These are phyloP conservation scores for Puccinia coronata DNA, from an alignment of 1,284 basidiomycete species.

Conservation along the genomic window DNA sequence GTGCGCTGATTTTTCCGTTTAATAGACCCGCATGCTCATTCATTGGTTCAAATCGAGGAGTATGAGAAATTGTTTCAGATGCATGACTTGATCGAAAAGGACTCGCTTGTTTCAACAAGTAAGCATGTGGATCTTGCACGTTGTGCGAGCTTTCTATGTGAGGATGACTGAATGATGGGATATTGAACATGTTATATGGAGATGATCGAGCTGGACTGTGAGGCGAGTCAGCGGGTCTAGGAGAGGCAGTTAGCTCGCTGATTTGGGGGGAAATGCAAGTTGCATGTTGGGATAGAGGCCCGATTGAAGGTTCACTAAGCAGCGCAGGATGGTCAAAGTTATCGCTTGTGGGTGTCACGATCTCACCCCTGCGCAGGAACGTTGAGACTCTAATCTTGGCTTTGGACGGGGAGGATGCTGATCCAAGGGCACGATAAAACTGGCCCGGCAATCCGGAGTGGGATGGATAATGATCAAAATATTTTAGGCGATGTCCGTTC, in stretches of 20 bases:
- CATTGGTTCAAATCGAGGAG: neutral
- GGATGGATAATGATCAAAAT: constrained; percentile 6
- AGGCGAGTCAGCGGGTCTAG: neutral
- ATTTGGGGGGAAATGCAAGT: neutral
- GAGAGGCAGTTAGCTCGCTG: neutral
- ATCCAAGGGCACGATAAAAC: neutral
- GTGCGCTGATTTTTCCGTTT: neutral
- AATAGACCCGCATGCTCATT: neutral
- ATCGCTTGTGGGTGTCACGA: constrained; percentile 17
- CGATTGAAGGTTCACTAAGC: neutral
- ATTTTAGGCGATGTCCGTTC: constrained; percentile 25
- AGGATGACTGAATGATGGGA: neutral
- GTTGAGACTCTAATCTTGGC: constrained; percentile 25
- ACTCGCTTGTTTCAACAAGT: constrained; percentile 1
- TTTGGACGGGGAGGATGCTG: constrained; percentile 9
- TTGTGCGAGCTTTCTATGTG: neutral
- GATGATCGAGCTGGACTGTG: neutral
- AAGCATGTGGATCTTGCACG: neutral
- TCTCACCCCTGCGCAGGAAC: constrained; percentile 4
- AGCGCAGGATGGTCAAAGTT: neutral
- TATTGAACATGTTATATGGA: neutral
- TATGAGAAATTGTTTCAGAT: neutral
- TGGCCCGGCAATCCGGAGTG: neutral
- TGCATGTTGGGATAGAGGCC: neutral
- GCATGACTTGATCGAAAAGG: neutral